Percentiles rank a stretch among this genome's conserved stretches.
Evolutionary conservation across 306 rosid species (phyloP).

Genomic region (Cajanus cajan): DNA sequence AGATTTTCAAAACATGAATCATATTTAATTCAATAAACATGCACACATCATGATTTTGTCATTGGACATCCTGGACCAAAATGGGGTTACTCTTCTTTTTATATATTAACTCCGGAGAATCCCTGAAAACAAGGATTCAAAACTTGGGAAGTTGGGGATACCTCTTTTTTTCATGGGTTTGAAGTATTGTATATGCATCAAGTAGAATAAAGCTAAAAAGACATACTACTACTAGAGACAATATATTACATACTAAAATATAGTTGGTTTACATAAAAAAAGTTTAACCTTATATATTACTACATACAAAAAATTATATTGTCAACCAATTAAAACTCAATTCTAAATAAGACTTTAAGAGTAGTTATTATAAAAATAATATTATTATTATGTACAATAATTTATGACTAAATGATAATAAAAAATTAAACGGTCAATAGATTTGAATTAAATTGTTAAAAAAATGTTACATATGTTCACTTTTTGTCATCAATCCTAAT

Average conservation of each 20-base stretch:
- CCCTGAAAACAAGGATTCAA: conserved; percentile 1
- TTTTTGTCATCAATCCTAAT: not conserved
- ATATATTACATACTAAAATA: not conserved
- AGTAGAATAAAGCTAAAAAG: not conserved
- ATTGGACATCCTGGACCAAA: not conserved
- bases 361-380: too few relatives aligned
- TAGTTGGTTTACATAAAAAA: not conserved
- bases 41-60: not conserved
- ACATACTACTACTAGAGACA: not conserved
- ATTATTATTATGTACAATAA: too few relatives aligned
- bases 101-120: not conserved
- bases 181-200: not conserved
- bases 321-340: too few relatives aligned
- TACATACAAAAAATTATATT: too few relatives aligned
- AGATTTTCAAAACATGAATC: not conserved
- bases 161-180: not conserved
- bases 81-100: not conserved
- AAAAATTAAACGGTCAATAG: too few relatives aligned
- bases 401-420: too few relatives aligned
- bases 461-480: not conserved
- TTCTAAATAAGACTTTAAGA: too few relatives aligned
- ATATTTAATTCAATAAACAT: not conserved
- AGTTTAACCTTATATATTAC: too few relatives aligned
- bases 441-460: too few relatives aligned
- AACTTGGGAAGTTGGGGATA: not conserved